A percentile compares a stretch with the other conserved stretches of the same genome.
phyloP scores from a whole-genome alignment of 1,284 basidiomycete genomes.

The Irpex sp. region DNA sequence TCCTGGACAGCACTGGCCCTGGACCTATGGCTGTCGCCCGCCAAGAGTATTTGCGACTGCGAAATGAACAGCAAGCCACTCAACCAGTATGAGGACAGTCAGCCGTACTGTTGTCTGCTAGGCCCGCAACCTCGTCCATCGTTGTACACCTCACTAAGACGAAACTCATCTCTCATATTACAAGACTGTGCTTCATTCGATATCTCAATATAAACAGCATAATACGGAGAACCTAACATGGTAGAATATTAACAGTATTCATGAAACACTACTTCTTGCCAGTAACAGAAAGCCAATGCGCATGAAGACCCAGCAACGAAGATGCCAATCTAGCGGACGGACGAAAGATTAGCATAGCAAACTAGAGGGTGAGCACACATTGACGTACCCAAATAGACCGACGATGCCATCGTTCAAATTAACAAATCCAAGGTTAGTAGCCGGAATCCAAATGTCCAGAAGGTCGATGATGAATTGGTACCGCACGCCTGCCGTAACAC shows the following conservation, averaged over 20 bases:
- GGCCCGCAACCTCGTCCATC: too few relatives aligned
- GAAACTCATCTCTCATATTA: not conserved
- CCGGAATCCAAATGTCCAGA: constrained; percentile 87
- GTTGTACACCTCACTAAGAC: not conserved
- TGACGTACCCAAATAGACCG: constrained; percentile 79
- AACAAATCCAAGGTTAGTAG: constrained; percentile 76
- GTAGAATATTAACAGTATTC: not conserved
- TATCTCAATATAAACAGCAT: constrained; percentile 1
- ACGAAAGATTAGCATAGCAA: not conserved
- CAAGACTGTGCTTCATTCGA: not conserved
- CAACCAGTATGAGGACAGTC: constrained; percentile 11
- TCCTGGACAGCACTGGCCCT: constrained; percentile 54
- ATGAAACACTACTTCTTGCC: constrained; percentile 34
- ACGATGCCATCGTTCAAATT: constrained; percentile 84
- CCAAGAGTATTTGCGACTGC: constrained; percentile 68
- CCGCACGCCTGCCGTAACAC: constrained; percentile 61
- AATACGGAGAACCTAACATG: not conserved
- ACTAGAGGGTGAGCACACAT: not conserved
- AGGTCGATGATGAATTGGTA: constrained; percentile 81
- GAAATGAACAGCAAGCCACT: constrained; percentile 32
- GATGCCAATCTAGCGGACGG: constrained; percentile 45
- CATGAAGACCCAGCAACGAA: constrained; percentile 50
- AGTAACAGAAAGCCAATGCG: constrained; percentile 53
- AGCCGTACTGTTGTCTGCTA: too few relatives aligned
- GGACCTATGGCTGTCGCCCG: constrained; percentile 72